phyloP scores from a whole-genome alignment of 805 yeast genomes.

The Grigorovia yakushimaensis region DNA sequence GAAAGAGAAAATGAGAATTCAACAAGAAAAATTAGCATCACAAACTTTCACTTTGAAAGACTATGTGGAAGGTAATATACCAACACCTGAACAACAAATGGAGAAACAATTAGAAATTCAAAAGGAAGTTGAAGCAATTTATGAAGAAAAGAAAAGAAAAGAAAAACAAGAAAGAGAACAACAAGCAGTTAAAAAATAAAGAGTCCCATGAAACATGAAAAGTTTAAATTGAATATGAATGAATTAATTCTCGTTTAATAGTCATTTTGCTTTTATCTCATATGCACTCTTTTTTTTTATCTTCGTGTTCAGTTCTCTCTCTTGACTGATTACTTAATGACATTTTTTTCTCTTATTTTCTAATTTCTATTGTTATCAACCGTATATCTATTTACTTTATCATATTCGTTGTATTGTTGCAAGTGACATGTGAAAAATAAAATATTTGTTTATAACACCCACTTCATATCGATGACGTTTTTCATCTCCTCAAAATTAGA shows the following conservation, averaged over 20 bases:
- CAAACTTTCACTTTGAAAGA: conserved; percentile 80
- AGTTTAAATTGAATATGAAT: too few relatives aligned
- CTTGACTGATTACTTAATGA: too few relatives aligned
- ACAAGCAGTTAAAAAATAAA: background rate
- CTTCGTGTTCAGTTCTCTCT: too few relatives aligned
- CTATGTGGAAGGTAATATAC: conserved; percentile 73
- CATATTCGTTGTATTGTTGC: too few relatives aligned
- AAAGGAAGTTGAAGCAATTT: conserved; percentile 30
- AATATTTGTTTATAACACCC: too few relatives aligned
- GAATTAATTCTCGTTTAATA: background rate
- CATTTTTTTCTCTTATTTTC: too few relatives aligned
- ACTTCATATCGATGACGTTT: background rate
- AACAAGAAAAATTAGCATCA: conserved; percentile 72
- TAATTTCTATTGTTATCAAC: too few relatives aligned
- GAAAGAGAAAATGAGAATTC: conserved; percentile 48
- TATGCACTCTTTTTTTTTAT: too few relatives aligned
- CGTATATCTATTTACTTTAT: too few relatives aligned
- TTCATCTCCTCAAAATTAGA: background rate
- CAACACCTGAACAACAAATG: conserved; percentile 58
- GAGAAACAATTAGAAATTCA: conserved; percentile 35
- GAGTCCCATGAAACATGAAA: too few relatives aligned
- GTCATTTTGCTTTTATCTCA: too few relatives aligned
- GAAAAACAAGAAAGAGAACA: background rate
- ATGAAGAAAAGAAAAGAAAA: conserved; percentile 20
- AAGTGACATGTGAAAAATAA: too few relatives aligned